phyloP scores from a whole-genome alignment of 2,329 filamentous ascomycete genomes.

The Neurospora crassa region DNA sequence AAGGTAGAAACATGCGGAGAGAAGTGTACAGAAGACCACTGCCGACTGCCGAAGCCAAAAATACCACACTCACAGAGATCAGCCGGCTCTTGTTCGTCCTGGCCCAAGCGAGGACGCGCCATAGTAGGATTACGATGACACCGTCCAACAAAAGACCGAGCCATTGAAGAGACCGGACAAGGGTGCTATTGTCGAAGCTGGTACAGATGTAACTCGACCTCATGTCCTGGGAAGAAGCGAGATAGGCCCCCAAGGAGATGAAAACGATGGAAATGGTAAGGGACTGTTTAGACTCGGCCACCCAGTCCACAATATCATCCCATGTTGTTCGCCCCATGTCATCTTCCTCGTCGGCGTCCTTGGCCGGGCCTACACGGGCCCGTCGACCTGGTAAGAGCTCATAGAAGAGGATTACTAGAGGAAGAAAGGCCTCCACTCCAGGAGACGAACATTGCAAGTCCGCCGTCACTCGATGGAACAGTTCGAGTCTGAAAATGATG shows the following conservation, averaged over 20 bases:
- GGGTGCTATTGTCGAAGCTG: constrained; percentile 28
- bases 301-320: constrained; percentile 39
- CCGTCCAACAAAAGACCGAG: constrained; percentile 37
- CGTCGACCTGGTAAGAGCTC: constrained; percentile 31
- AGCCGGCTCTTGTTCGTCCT: constrained; percentile 37
- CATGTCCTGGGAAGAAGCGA: constrained; percentile 27
- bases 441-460: constrained; percentile 41
- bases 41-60: constrained; percentile 31
- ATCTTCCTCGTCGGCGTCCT: constrained; percentile 35
- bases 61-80: constrained; percentile 33
- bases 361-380: constrained; percentile 16
- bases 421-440: constrained; percentile 23
- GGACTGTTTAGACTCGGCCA: constrained; percentile 31
- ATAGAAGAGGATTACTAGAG: constrained; percentile 33
- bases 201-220: constrained; percentile 46
- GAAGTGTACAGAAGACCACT: constrained; percentile 28
- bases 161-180: constrained; percentile 32
- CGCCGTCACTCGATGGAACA: constrained; percentile 34
- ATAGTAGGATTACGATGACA: constrained; percentile 35
- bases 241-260: constrained; percentile 34
- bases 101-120: constrained; percentile 43
- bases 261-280: constrained; percentile 27
- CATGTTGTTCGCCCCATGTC: constrained; percentile 33
- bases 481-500: constrained; percentile 37
- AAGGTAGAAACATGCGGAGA: constrained; percentile 20